A percentile compares a stretch with the other conserved stretches of the same genome.
These are phyloP conservation scores for Naumovozyma baii DNA, from an alignment of 805 yeast species.

Conservation along the genomic window DNA sequence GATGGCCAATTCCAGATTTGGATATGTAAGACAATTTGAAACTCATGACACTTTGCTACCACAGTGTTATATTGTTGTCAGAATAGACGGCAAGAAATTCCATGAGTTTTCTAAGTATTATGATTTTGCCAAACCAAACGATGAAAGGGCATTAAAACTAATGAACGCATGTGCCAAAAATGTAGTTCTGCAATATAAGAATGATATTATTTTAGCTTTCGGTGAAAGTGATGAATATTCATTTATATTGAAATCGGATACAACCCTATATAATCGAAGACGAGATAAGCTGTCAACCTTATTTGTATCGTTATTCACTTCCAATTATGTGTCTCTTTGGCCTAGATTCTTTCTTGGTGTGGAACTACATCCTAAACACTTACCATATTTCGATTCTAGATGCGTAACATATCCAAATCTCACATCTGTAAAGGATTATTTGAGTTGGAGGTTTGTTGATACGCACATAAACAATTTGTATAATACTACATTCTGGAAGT, in stretches of 20 bases:
- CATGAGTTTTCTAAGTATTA: constrained; percentile 73
- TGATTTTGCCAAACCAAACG: constrained; percentile 81
- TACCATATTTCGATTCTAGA: constrained; percentile 88
- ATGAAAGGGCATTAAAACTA: constrained; percentile 57
- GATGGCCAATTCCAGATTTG: constrained; percentile 82
- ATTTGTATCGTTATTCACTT: constrained; percentile 72
- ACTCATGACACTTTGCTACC: constrained; percentile 63
- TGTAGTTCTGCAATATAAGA: constrained; percentile 50
- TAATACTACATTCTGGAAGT: constrained; percentile 86
- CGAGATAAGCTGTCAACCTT: constrained; percentile 71
- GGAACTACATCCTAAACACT: constrained; percentile 39
- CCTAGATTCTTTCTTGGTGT: constrained; percentile 41
- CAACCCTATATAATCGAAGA: constrained; percentile 72
- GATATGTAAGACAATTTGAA: constrained; percentile 80
- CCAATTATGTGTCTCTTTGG: constrained; percentile 70
- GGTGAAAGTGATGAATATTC: constrained; percentile 96
- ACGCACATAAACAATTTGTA: constrained; percentile 92
- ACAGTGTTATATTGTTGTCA: constrained; percentile 68
- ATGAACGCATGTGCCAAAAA: constrained; percentile 75
- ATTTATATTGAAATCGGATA: constrained; percentile 55
- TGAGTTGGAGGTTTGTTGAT: constrained; percentile 93
- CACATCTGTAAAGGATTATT: constrained; percentile 60
- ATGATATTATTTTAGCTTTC: constrained; percentile 71
- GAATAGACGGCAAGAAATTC: constrained; percentile 92
- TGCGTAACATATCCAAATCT: constrained; percentile 75